phyloP scores from a whole-genome alignment of 1,284 basidiomycete genomes.

The Boletus calvinii region DNA sequence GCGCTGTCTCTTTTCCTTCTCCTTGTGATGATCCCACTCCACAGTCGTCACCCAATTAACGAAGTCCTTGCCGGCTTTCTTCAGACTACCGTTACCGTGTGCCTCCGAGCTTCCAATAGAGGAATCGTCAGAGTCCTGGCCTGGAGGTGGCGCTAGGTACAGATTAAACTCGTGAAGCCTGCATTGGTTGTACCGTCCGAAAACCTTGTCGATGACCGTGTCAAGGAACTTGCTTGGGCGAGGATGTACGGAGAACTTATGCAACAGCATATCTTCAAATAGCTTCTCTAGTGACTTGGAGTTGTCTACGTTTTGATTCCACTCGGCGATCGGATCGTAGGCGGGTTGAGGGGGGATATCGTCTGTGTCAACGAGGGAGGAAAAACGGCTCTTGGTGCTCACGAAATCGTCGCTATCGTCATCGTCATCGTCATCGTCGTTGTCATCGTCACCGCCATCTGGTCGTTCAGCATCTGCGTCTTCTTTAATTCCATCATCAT shows the following conservation, averaged over 20 bases:
- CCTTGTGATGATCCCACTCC: conserved; percentile 37
- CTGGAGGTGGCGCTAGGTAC: conserved; percentile 49
- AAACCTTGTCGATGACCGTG: conserved; percentile 44
- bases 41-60: conserved; percentile 35
- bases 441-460: conserved; percentile 7
- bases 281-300: conserved; percentile 48
- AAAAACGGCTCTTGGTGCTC: conserved; percentile 35
- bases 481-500: conserved; percentile 6
- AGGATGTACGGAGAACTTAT: conserved; percentile 48
- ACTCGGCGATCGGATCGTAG: conserved; percentile 33
- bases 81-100: conserved; percentile 19
- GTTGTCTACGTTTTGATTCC: conserved; percentile 37
- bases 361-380: conserved; percentile 21
- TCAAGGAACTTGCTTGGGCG: conserved; percentile 47
- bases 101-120: conserved; percentile 28
- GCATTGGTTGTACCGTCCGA: conserved; percentile 44
- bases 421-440: conserved; percentile 20
- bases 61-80: conserved; percentile 33
- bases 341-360: conserved; percentile 1
- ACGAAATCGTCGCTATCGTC: conserved; percentile 32
- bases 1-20: conserved; percentile 23
- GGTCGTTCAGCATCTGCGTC: conserved; percentile 6
- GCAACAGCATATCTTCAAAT: conserved; percentile 53
- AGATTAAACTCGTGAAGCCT: conserved; percentile 48
- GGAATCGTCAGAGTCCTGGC: conserved; percentile 26